These are phyloP conservation scores for Thelonectria rubi DNA, from an alignment of 2,329 filamentous ascomycete genomes.

Conservation along the genomic window DNA sequence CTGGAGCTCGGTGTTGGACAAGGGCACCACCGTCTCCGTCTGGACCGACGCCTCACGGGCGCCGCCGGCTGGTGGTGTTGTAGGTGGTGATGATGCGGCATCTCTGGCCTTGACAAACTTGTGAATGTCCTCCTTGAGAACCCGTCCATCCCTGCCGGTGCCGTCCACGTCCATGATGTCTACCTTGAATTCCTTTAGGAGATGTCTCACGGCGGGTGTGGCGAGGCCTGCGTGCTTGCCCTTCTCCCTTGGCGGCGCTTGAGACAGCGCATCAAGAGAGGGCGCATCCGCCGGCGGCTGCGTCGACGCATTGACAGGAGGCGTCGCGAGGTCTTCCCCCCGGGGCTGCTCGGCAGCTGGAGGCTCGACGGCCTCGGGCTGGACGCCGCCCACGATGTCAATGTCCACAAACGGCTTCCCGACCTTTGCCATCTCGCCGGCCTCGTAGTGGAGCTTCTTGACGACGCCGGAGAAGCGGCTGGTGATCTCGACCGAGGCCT, in stretches of 20 bases:
- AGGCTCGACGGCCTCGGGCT: conserved; percentile 49
- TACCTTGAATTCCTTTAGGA: conserved; percentile 81
- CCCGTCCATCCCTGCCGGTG: conserved; percentile 89
- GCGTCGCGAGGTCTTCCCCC: conserved; percentile 41
- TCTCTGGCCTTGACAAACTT: conserved; percentile 69
- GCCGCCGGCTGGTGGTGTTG: conserved; percentile 28
- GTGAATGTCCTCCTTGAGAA: conserved; percentile 91
- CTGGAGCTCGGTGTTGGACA: conserved; percentile 83
- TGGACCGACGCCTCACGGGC: conserved; percentile 55
- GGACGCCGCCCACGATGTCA: conserved; percentile 83
- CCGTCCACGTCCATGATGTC: conserved; percentile 82
- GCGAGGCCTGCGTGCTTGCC: conserved; percentile 79
- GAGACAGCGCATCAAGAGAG: conserved; percentile 11
- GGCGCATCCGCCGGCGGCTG: conserved; percentile 24
- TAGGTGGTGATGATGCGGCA: conserved; percentile 36
- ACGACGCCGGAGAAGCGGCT: conserved; percentile 95
- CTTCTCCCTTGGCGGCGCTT: conserved; percentile 47
- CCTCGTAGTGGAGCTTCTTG: conserved; percentile 94
- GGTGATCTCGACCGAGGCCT: conserved; percentile 90
- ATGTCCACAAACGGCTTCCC: conserved; percentile 96
- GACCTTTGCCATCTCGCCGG: conserved; percentile 95
- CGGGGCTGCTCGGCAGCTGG: conserved; percentile 47
- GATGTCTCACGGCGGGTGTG: conserved; percentile 89
- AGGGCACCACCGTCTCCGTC: conserved; percentile 72
- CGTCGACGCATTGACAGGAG: conserved; percentile 21